Base-by-base conservation (phyloP, 495 filamentous ascomycete genomes). In the Neurospora africana region DNA sequence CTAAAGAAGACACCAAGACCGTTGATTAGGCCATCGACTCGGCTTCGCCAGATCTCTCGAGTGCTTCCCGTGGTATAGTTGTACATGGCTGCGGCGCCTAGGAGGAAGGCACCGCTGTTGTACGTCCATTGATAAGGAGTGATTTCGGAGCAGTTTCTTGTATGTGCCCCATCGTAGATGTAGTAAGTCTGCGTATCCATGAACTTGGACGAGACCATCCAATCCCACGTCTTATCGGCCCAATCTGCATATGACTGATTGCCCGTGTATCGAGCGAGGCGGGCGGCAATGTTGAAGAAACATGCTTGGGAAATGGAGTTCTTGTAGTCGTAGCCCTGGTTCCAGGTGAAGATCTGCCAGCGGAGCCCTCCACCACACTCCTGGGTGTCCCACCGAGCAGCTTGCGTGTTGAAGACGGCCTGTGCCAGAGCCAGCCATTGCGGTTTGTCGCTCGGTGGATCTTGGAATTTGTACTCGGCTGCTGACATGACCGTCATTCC, bases 321-420 rank as follows among this genome's bases (percentile, higher is more conserved):
- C 78, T 93, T 93, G 80, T 89, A 92, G 71, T 88, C 85, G 79
- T 91, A 95, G 2, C 93, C 93, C 11, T 84, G 88, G 81, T 94
- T 92, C 80, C 90, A 93, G 4, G 87, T 85, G 79, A 87, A 93
- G 53, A 95, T 91, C 83, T 96, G 93, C 93, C 93, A 96, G 39
- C 90, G 85, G 68, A 96, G 81, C 1, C 93, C 93, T 58, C 93
- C 93, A 38, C 86, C 85, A 79, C 93, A 97, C 21, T 86, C 86
- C 7, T 79, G 75, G 2, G 81, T 81, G 71, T 94, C 85, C 92
- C 92, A 95, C 3, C 91, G 84, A 0, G 83, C 80, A 3, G 87
- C 88, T 75, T 92, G 91, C 2, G 88, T 88, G 79, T 94, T 93
- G 82, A 93, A 95, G 1, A 90, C 91, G 9, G 89, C 91, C 75